These are phyloP conservation scores for Cladosporium austrohemisphaericum DNA, from an alignment of 2,329 filamentous ascomycete species.

Conservation along the genomic window DNA sequence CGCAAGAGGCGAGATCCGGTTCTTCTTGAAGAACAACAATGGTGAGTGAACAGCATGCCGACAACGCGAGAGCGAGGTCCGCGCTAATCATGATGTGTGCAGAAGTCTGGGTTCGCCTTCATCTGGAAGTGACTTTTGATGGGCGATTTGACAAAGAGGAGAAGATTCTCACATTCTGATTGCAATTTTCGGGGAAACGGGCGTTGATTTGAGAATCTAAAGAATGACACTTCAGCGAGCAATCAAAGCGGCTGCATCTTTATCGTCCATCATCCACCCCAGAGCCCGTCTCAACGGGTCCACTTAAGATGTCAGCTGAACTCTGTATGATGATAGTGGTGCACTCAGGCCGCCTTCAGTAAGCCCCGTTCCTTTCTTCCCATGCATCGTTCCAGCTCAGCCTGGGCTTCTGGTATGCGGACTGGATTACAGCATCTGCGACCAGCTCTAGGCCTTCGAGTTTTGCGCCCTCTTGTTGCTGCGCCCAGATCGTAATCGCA, in stretches of 20 bases:
- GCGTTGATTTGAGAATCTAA: no score
- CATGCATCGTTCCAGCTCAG: slow-evolving; percentile 10
- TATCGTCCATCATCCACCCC: no score
- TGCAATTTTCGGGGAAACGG: no score
- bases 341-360: no score
- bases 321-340: no score
- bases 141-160: background rate
- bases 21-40: background rate
- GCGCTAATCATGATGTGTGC: no score
- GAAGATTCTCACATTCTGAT: background rate
- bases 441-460: slow-evolving; percentile 52
- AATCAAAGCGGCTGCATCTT: no score
- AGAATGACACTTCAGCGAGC: no score
- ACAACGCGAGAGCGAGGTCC: no score
- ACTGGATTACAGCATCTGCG: slow-evolving; percentile 49
- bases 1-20: background rate
- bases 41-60: background rate
- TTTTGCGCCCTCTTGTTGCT: slow-evolving; percentile 52
- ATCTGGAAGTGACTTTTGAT: background rate
- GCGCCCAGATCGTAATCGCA: slow-evolving; percentile 62
- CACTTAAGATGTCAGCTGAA: no score
- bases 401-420: slow-evolving; percentile 32
- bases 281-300: no score
- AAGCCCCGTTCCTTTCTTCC: slow-evolving; percentile 3
- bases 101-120: background rate